Evolutionary conservation across 129 eudicot genomes (phyloP).

Genomic region (Chrysanthemum seticuspe): DNA sequence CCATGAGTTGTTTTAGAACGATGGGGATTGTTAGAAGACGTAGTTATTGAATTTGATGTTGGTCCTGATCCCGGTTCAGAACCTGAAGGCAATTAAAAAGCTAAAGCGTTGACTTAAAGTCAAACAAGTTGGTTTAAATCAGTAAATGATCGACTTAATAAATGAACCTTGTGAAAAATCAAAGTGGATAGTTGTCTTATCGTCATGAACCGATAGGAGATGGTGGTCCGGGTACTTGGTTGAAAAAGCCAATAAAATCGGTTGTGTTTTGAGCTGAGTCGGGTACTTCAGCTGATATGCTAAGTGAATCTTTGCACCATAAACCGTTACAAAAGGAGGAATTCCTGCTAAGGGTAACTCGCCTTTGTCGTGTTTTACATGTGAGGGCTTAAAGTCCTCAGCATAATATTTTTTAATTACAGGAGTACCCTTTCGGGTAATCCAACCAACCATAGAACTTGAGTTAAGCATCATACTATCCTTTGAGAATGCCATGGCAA

Average conservation of each 20-base stretch:
- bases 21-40: slow-evolving; percentile 29
- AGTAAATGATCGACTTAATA: neutral
- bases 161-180: slow-evolving; percentile 78
- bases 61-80: slow-evolving; percentile 29
- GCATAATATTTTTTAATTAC: slow-evolving; percentile 62
- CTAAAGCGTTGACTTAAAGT: neutral
- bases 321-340: slow-evolving; percentile 64
- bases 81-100: slow-evolving; percentile 35
- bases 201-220: slow-evolving; percentile 65
- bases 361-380: slow-evolving; percentile 64
- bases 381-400: slow-evolving; percentile 54
- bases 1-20: slow-evolving; percentile 66
- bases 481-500: slow-evolving; percentile 84
- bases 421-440: slow-evolving; percentile 57
- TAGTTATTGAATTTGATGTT: slow-evolving; percentile 19
- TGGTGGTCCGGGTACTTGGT: slow-evolving; percentile 60
- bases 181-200: slow-evolving; percentile 55
- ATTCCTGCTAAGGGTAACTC: slow-evolving; percentile 63
- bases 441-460: slow-evolving; percentile 97
- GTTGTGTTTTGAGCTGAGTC: slow-evolving; percentile 47
- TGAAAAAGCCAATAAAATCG: slow-evolving; percentile 61
- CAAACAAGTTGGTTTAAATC: neutral
- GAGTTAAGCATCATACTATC: slow-evolving; percentile 85
- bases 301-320: slow-evolving; percentile 67
- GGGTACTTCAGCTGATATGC: slow-evolving; percentile 73